A percentile compares a stretch with the other conserved stretches of the same genome.
These are phyloP conservation scores for Mycena haematopus DNA, from an alignment of 768 basidiomycete genomes.

Conservation along the genomic window DNA sequence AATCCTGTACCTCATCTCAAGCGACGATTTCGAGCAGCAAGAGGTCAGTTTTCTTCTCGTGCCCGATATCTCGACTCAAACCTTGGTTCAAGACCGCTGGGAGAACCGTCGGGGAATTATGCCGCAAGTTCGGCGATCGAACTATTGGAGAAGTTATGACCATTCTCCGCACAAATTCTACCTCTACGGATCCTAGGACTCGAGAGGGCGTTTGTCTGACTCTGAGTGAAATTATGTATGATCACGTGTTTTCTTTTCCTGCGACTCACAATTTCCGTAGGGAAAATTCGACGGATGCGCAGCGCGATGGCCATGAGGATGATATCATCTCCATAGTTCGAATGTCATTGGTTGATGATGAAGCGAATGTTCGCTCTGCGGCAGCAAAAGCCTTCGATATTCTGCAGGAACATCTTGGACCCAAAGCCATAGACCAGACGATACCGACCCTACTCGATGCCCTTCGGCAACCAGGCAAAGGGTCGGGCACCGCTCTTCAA, in stretches of 20 bases:
- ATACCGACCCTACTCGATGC: slow-evolving; percentile 95
- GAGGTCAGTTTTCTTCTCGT: slow-evolving; percentile 60
- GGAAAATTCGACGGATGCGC: slow-evolving; percentile 81
- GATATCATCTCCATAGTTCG: slow-evolving; percentile 89
- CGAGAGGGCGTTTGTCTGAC: slow-evolving; percentile 87
- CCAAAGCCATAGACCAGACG: slow-evolving; percentile 93
- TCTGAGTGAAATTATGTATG: slow-evolving; percentile 89
- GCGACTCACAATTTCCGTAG: slow-evolving; percentile 44
- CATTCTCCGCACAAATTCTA: slow-evolving; percentile 72
- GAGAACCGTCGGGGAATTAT: slow-evolving; percentile 86
- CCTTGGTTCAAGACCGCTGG: slow-evolving; percentile 73
- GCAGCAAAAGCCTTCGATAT: slow-evolving; percentile 90
- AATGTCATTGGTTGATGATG: slow-evolving; percentile 85
- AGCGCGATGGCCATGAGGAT: slow-evolving; percentile 88
- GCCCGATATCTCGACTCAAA: background rate
- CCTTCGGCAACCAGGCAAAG: slow-evolving; percentile 88
- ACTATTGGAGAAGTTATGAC: slow-evolving; percentile 84
- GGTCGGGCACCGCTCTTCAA: slow-evolving; percentile 94
- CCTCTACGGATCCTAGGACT: slow-evolving; percentile 67
- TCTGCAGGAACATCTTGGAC: slow-evolving; percentile 90
- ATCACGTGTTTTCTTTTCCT: slow-evolving; percentile 8
- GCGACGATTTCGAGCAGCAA: slow-evolving; percentile 83
- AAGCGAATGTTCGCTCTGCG: slow-evolving; percentile 83
- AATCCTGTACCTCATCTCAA: slow-evolving; percentile 79
- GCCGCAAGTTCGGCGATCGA: slow-evolving; percentile 94